A percentile compares a stretch with the other conserved stretches of the same genome.
phyloP scores from a whole-genome alignment of 208 protist species.

The Wallacemonas sp. region DNA sequence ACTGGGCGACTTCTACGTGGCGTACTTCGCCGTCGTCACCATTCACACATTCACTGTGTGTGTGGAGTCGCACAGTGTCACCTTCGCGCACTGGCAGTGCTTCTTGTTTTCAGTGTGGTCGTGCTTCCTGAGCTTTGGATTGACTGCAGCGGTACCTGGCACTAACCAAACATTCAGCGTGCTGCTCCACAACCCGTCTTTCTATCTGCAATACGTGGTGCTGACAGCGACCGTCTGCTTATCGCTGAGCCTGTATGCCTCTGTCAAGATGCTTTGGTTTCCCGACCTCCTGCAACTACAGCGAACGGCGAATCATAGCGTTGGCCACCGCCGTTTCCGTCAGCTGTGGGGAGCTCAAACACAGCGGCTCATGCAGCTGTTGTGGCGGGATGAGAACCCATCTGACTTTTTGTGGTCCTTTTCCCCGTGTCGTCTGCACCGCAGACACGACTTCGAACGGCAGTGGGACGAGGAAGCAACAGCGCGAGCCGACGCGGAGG shows the following conservation, averaged over 20 bases:
- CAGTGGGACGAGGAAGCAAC: background rate
- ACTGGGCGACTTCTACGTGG: slow-evolving; percentile 70
- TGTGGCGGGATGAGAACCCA: slow-evolving; percentile 44
- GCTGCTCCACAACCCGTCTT: slow-evolving; percentile 40
- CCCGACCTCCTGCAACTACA: slow-evolving; percentile 64
- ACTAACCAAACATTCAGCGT: slow-evolving; percentile 51
- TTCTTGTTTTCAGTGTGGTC: slow-evolving; percentile 58
- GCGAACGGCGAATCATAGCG: slow-evolving; percentile 24
- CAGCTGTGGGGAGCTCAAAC: background rate
- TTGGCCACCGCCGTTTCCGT: slow-evolving; percentile 14
- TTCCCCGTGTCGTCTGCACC: slow-evolving; percentile 15
- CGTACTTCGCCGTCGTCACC: slow-evolving; percentile 79
- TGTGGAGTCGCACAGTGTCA: slow-evolving; percentile 83
- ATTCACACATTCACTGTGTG: slow-evolving; percentile 80
- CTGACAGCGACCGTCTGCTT: slow-evolving; percentile 33
- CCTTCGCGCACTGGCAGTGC: slow-evolving; percentile 57
- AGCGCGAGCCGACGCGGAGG: background rate
- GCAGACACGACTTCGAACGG: background rate
- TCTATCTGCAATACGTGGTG: slow-evolving; percentile 59
- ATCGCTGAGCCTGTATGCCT: slow-evolving; percentile 47
- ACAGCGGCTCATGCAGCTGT: background rate
- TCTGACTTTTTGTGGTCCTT: slow-evolving; percentile 50
- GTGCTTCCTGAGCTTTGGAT: slow-evolving; percentile 58
- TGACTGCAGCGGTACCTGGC: slow-evolving; percentile 23
- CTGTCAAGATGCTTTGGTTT: slow-evolving; percentile 61